A percentile compares a stretch with the other conserved stretches of the same genome.
Conservation (phyloP, 495 filamentous ascomycete genomes). For the Talaromyces adpressus region DNA sequence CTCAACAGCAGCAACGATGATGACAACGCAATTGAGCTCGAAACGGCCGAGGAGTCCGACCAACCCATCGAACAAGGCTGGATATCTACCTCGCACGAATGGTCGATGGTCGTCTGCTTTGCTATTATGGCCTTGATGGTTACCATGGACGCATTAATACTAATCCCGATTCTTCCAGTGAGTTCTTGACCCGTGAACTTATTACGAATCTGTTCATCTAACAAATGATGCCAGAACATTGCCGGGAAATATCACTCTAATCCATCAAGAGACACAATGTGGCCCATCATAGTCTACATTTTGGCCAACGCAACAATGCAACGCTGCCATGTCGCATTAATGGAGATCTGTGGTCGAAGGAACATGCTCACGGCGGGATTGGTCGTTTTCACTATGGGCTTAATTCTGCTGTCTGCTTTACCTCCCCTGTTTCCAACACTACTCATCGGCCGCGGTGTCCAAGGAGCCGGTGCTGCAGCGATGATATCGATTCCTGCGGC, state of each 20-base stretch:
- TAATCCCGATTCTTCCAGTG: slow-evolving; percentile 4
- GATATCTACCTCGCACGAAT: neutral
- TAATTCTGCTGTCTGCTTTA: slow-evolving; percentile 15
- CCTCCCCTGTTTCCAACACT: slow-evolving; percentile 14
- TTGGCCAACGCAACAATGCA: slow-evolving; percentile 38
- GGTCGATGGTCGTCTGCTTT: slow-evolving; percentile 5
- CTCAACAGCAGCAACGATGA: neutral
- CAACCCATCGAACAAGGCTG: neutral
- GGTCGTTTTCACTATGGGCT: slow-evolving; percentile 21
- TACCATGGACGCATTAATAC: slow-evolving; percentile 1
- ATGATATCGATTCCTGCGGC: slow-evolving; percentile 20
- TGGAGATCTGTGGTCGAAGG: slow-evolving; percentile 39
- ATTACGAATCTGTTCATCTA: neutral
- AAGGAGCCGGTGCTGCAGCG: slow-evolving; percentile 30
- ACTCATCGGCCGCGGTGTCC: slow-evolving; percentile 24
- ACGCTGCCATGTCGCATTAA: slow-evolving; percentile 39
- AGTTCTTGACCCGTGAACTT: neutral
- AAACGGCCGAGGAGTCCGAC: neutral
- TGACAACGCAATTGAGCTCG: neutral
- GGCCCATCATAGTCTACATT: slow-evolving; percentile 26
- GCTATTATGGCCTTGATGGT: slow-evolving; percentile 5
- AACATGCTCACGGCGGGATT: slow-evolving; percentile 28
- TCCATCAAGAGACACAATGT: neutral
- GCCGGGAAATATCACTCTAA: neutral
- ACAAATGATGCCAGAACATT: neutral